Base-by-base conservation (phyloP, 306 rosid species). In the Rosa rugosa region DNA sequence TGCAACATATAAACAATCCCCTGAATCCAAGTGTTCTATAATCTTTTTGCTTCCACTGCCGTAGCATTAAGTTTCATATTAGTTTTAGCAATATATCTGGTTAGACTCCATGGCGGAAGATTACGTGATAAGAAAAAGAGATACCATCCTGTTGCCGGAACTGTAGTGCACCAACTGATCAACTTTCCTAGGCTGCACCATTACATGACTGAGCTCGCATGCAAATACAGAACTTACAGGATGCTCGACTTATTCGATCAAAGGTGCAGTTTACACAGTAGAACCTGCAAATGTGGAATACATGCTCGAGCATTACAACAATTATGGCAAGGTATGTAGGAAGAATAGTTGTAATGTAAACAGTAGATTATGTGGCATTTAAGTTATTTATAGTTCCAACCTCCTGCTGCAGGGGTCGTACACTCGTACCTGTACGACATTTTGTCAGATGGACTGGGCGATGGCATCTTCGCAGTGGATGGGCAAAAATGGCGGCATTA, bases 211-310 rank as follows among this genome's bases (percentile, higher is more conserved):
- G 78, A 53, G 13, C 74, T 82, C 31, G 77, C 81, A 20, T 4
- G 38, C 38, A 77, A 71, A 14, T 22, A 77, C 79, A 60, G 34
- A 41, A 82, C 73, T 8, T 72, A 71, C 49, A 72, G 79, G 41
- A 2, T 77, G 8, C 73, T 77, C 17, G 72, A 77, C 25, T 75
- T 77, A 20, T 77, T 77, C n/a, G n/a, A n/a, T n/a, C 78, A 65
- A 63, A 54, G 22, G 23, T 51, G 68, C 20, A 17, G 59, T 82
- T 40, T 77, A 51, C 81, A 72, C 85, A 13, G 27, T 75, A 25
- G 81, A 82, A 45, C 81, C 85, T 77, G 75, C 73, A 49, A 77
- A 71, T 44, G 75, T 77, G 9, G 81, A 82, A 41, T 82, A n/a
- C n/a, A n/a, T n/a, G n/a, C n/a, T n/a, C n/a, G n/a, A n/a, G n/a